phyloP scores from a whole-genome alignment of 306 rosid genomes.

The Cucumis melo region DNA sequence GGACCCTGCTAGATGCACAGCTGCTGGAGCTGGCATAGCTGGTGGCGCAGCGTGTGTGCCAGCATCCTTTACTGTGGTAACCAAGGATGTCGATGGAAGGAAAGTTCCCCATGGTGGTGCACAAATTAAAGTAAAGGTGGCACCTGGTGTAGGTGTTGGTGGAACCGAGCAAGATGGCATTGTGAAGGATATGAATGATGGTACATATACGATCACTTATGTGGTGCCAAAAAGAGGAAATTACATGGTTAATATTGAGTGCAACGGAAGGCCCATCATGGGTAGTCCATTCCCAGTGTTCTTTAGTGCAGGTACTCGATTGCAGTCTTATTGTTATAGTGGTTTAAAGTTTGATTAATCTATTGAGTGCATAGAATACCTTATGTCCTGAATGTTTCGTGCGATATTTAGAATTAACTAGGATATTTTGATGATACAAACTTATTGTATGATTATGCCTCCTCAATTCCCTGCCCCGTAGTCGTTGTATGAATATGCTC shows the following conservation, averaged over 20 bases:
- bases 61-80: constrained; percentile 52
- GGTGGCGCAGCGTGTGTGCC: constrained; percentile 93
- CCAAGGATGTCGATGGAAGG: constrained; percentile 84
- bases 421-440: background rate
- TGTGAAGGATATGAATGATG: constrained; percentile 93
- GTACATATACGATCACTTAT: constrained; percentile 76
- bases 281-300: constrained; percentile 98
- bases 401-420: background rate
- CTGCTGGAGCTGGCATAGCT: constrained; percentile 74
- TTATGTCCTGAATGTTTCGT: background rate
- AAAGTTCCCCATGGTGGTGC: constrained; percentile 66
- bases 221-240: constrained; percentile 95
- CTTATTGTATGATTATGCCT: background rate
- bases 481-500: too few relatives aligned
- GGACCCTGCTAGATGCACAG: constrained; percentile 77
- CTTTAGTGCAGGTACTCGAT: constrained; percentile 82
- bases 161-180: constrained; percentile 91
- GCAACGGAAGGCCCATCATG: constrained; percentile 85
- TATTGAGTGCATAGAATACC: background rate
- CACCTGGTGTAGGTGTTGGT: constrained; percentile 86
- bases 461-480: too few relatives aligned
- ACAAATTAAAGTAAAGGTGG: constrained; percentile 56
- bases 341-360: background rate
- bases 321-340: background rate
- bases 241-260: constrained; percentile 84